Base-by-base conservation (phyloP, 306 rosid species). In the Medicago lupulina region DNA sequence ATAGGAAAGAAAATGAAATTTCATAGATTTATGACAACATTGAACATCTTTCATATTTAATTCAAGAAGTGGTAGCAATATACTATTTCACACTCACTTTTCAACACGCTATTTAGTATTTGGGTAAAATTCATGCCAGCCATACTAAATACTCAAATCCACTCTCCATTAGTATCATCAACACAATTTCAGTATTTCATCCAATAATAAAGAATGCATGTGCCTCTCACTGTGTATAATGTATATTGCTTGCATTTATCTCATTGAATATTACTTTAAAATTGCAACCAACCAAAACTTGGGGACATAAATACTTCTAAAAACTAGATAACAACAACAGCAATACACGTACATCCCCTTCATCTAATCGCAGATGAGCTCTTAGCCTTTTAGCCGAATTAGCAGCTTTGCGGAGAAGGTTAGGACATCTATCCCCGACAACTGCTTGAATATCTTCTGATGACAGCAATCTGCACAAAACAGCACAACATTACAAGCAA, bases 311-410 rank as follows among this genome's bases (percentile, higher is more conserved):
- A 77, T 57, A 9, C 5, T 64, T 74, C 17, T 17, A 9, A 70
- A 4, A 49, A 41, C 16, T 8, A 54, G 44, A 28, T 43, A 51
- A 6, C 13, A 65, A 58, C 81, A 71, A 47, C 67, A 70, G 71
- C 65, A 59, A 34, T 7, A 34, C 21, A 90, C 98, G 17, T 87
- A 92, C 99, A 62, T 95, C 93, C 34, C 92, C 99, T 95, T 96
- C 99, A 58, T 92, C 99, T 62, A 92, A 86, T 50, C 54, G 87
- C 78, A 89, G 85, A 7, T 85, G 81, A 31, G 85, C 91, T 85
- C 99, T 82, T 79, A 92, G 84, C 49, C 99, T 81, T 83, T 96
- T 96, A n/a, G 91, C 97, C 34, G 99, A 96, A 82, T 92, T 96
- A 78, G 92, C 96, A 77, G 85, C 85, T 82, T 92, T 96, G 13